These are phyloP conservation scores for Phytophthora litchii DNA, from an alignment of 352 stramenopile genomes.

Conservation along the genomic window DNA sequence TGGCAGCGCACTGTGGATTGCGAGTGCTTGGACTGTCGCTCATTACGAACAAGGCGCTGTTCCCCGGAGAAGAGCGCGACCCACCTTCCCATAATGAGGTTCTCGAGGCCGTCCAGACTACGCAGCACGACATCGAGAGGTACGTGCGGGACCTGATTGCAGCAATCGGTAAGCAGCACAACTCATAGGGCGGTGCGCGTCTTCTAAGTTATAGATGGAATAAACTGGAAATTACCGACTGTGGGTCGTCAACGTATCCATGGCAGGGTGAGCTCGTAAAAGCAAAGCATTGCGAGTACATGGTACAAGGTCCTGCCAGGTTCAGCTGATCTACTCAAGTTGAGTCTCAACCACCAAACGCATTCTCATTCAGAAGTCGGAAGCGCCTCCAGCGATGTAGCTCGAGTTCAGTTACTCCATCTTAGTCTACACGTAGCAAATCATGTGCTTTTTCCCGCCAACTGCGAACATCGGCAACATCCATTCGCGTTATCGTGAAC, in stretches of 20 bases:
- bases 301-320: too few relatives aligned
- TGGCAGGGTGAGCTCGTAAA: too few relatives aligned
- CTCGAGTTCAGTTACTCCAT: too few relatives aligned
- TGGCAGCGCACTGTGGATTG: constrained; percentile 94
- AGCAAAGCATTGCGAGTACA: too few relatives aligned
- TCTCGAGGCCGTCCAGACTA: constrained; percentile 85
- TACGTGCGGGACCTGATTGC: constrained; percentile 48
- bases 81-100: constrained; percentile 94
- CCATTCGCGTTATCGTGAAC: not conserved
- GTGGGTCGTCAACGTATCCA: too few relatives aligned
- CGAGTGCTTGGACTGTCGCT: constrained; percentile 95
- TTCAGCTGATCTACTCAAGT: too few relatives aligned
- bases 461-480: too few relatives aligned
- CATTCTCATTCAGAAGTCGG: too few relatives aligned
- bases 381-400: too few relatives aligned
- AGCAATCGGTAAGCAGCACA: constrained; percentile 31
- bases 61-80: constrained; percentile 78
- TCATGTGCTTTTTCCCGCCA: too few relatives aligned
- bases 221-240: not conserved
- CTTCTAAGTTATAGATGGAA: constrained; percentile 22
- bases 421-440: too few relatives aligned
- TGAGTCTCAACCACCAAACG: too few relatives aligned
- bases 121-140: constrained; percentile 57
- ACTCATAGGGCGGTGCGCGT: constrained; percentile 12
- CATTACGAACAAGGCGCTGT: constrained; percentile 96